phyloP scores from a whole-genome alignment of 169 alveolate genomes.

The Cryptosporidium parvum region DNA sequence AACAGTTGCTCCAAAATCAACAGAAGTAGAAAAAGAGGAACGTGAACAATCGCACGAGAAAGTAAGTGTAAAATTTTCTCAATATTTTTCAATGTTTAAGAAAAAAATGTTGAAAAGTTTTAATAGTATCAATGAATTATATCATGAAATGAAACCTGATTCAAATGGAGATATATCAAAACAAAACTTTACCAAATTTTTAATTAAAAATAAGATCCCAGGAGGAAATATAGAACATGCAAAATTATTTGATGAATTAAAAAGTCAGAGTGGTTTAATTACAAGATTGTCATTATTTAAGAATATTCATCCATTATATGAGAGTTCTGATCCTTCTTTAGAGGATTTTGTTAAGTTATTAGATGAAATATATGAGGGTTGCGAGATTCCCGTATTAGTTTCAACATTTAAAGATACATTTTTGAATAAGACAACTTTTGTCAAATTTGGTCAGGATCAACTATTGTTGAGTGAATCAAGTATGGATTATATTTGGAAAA shows the following conservation, averaged over 20 bases:
- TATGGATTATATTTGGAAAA: constrained; percentile 51
- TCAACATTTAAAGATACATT: constrained; percentile 17
- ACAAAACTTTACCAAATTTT: constrained; percentile 9
- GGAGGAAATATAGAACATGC: constrained; percentile 51
- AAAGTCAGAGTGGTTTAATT: constrained; percentile 13
- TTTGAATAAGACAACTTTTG: constrained; percentile 10
- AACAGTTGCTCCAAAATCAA: background rate
- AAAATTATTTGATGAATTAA: constrained; percentile 41
- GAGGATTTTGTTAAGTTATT: constrained; percentile 39
- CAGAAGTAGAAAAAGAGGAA: background rate
- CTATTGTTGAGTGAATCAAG: constrained; percentile 7
- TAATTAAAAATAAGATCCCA: constrained; percentile 36
- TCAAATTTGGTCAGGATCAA: constrained; percentile 58
- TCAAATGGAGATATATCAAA: constrained; percentile 32
- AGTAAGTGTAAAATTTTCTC: constrained; percentile 61
- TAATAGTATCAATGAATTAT: background rate
- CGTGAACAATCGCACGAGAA: constrained; percentile 17
- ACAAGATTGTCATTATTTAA: constrained; percentile 53
- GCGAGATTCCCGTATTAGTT: constrained; percentile 44
- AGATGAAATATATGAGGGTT: constrained; percentile 64
- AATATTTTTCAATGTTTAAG: constrained; percentile 41
- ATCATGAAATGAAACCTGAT: constrained; percentile 46
- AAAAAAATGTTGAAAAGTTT: constrained; percentile 34
- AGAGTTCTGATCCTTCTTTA: constrained; percentile 16
- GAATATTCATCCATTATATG: constrained; percentile 43